Evolutionary conservation across 306 rosid genomes (phyloP).

Genomic region (Cucumis hystrix): DNA sequence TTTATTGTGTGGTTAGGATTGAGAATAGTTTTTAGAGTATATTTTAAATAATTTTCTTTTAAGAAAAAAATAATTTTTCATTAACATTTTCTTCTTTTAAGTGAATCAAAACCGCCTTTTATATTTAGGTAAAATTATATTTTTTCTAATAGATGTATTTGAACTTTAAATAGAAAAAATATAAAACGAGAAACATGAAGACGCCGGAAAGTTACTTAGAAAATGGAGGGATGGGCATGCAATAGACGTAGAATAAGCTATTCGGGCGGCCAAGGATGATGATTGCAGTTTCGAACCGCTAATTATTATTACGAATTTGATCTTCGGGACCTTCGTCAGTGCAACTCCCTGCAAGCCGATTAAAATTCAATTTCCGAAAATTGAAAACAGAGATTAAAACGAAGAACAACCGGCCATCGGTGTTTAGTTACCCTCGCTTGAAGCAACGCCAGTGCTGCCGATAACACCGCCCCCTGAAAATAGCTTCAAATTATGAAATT

Average conservation of each 20-base stretch:
- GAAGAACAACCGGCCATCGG: not conserved
- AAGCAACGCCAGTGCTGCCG: constrained; percentile 58
- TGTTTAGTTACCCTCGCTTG: constrained; percentile 43
- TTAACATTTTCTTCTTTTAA: too few relatives aligned
- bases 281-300: constrained; percentile 61
- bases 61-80: too few relatives aligned
- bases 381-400: not conserved
- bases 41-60: too few relatives aligned
- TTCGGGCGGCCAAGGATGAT: constrained; percentile 19
- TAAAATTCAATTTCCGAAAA: not conserved
- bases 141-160: too few relatives aligned
- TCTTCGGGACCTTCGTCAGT: constrained; percentile 45
- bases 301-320: constrained; percentile 45
- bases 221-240: constrained; percentile 62
- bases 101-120: too few relatives aligned
- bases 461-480: constrained; percentile 60
- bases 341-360: constrained; percentile 46
- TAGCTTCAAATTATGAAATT: not conserved
- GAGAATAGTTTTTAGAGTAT: too few relatives aligned
- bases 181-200: too few relatives aligned
- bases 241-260: constrained; percentile 50
- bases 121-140: too few relatives aligned
- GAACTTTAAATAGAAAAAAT: too few relatives aligned
- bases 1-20: too few relatives aligned
- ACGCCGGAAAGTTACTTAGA: constrained; percentile 26